Percentiles rank a stretch among this genome's conserved stretches.
Conservation (phyloP, 148 eudicot genomes). For the Polygonum aviculare region DNA sequence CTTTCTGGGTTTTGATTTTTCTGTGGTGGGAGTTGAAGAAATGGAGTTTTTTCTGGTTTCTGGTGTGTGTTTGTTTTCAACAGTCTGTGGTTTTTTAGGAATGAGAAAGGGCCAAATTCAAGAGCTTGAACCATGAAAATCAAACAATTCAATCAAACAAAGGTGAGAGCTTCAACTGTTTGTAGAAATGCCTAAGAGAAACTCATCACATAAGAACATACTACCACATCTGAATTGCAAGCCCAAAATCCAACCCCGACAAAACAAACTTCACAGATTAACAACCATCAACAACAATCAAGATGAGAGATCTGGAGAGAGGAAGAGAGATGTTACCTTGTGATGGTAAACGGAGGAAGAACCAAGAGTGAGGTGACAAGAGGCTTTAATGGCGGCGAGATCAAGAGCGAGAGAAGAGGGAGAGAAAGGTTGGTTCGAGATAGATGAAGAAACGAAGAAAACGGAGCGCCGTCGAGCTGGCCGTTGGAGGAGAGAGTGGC, state of each 20-base stretch:
- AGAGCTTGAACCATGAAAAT: neutral
- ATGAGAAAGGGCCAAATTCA: neutral
- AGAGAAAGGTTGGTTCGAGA: too few relatives aligned
- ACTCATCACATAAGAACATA: neutral
- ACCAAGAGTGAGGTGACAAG: too few relatives aligned
- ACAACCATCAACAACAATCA: neutral
- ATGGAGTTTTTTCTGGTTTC: neutral
- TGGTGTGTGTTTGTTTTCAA: neutral
- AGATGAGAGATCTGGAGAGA: neutral
- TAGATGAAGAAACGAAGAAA: too few relatives aligned
- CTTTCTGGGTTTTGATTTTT: slow-evolving; percentile 27
- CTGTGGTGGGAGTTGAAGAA: slow-evolving; percentile 20
- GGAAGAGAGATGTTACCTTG: too few relatives aligned
- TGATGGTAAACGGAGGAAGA: too few relatives aligned
- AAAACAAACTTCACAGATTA: neutral
- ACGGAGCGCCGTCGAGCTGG: too few relatives aligned
- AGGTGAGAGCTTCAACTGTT: neutral
- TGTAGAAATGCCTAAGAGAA: slow-evolving; percentile 3
- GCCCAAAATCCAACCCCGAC: neutral
- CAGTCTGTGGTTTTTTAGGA: neutral
- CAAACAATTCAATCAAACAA: neutral
- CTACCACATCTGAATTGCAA: neutral
- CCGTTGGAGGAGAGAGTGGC: too few relatives aligned
- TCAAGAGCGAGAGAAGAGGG: too few relatives aligned
- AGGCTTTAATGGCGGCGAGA: too few relatives aligned